Base-by-base conservation (phyloP, 805 yeast genomes). In the Candida ovalis region DNA sequence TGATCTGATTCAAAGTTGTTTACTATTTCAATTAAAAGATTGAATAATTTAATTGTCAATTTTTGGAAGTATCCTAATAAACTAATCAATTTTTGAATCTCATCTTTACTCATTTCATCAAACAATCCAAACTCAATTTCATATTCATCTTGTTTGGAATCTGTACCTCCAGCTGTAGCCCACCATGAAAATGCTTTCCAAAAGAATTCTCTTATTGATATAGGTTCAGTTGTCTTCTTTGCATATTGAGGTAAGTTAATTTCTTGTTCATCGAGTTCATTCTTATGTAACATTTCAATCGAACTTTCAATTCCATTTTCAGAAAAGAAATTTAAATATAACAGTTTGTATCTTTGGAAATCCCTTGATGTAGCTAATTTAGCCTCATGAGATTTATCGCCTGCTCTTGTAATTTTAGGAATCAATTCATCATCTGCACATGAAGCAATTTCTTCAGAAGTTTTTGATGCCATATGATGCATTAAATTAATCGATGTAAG, bases 161-260 rank as follows among this genome's bases (percentile, higher is more conserved):
- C 69, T 37, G 75, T 72, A 50, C 82, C 86, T 8, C 94, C 96
- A 1, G 94, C 92, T 27, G 86, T 77, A 2, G 96, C 96, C 89
- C 92, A 87, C 94, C 94, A 87, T 19, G 86, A 69, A 49, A 86
- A 76, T 0, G 90, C 90, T 46, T 77, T 72, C 86, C 87, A 82
- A 1, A 82, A 69, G 37, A 77, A 69, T 55, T 81, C 83, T 46
- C 72, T 70, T 77, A 86, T 75, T 1, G 85, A 73, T 21, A 73
- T 62, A 1, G 81, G 71, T 43, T 76, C 80, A 1, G 78, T 70
- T 13, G 58, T 42, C 13, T 49, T 43, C n/a, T 49, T 46, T 18
- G 55, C 52, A 25, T 46, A 53, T 10, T 52, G 38, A n/a, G 61
- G 56, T 6, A 53, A 18, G 28, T 40, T 42, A 22, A 46, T 42